Evolutionary conservation across 2,329 filamentous ascomycete species (phyloP).

Genomic region (Colletotrichum kahawae): DNA sequence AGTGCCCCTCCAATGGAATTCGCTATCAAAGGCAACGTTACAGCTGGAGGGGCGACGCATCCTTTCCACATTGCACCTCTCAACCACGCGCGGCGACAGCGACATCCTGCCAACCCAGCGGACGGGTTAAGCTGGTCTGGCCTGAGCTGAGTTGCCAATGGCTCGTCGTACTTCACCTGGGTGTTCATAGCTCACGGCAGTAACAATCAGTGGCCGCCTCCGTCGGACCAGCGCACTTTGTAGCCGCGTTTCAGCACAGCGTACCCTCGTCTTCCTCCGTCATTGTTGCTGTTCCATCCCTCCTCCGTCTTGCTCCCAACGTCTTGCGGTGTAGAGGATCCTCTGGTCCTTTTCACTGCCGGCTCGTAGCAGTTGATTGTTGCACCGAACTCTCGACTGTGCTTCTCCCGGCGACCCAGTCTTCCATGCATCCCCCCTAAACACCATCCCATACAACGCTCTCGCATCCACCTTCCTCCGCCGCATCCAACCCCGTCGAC

Average conservation of each 20-base stretch:
- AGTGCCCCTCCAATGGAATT: neutral
- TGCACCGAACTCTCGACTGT: neutral
- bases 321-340: neutral
- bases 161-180: neutral
- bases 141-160: neutral
- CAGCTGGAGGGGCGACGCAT: constrained; percentile 15
- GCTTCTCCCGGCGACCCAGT: neutral
- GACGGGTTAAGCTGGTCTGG: neutral
- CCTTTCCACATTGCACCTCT: neutral
- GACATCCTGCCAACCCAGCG: neutral
- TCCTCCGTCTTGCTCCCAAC: neutral
- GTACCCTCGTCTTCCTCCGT: neutral
- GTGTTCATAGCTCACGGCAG: neutral
- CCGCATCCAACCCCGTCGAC: neutral
- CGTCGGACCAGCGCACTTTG: neutral
- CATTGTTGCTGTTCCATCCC: neutral
- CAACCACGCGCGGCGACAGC: neutral
- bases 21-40: constrained; percentile 19
- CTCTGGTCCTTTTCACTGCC: neutral
- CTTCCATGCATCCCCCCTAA: neutral
- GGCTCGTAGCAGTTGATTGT: neutral
- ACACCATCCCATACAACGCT: neutral
- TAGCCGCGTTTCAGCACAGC: neutral
- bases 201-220: neutral
- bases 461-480: neutral